Evolutionary conservation across 495 filamentous ascomycete species (phyloP).

Genomic region (Lophiotrema nucula): DNA sequence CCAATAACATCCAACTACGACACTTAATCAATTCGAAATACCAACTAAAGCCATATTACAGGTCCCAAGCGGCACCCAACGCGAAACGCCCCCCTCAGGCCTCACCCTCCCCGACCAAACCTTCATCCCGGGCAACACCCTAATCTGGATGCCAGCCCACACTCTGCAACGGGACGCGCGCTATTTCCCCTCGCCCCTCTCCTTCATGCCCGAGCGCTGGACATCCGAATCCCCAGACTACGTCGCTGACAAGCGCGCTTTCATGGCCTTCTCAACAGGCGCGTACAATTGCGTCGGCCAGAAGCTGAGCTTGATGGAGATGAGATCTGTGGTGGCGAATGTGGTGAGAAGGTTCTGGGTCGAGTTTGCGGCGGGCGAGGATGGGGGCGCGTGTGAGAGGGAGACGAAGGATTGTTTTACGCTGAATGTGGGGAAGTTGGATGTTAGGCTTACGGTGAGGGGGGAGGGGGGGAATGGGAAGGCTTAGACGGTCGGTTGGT

Average conservation of each 20-base stretch:
- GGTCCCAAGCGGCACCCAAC: conserved; percentile 19
- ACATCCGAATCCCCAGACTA: conserved; percentile 21
- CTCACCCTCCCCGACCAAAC: conserved; percentile 10
- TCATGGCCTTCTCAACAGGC: conserved; percentile 22
- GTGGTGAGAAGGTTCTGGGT: conserved; percentile 11
- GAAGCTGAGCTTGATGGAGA: conserved; percentile 23
- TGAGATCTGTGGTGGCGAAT: conserved; percentile 19
- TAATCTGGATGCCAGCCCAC: conserved; percentile 18
- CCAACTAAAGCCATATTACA: not conserved
- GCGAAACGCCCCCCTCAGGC: conserved; percentile 23
- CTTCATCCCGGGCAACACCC: conserved; percentile 21
- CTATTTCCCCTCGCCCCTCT: conserved; percentile 15
- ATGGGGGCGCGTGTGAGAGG: not conserved
- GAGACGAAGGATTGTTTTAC: conserved; percentile 25
- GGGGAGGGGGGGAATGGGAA: too few relatives aligned
- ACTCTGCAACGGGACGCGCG: conserved; percentile 9
- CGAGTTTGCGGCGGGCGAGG: conserved; percentile 8
- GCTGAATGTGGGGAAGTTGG: conserved; percentile 15
- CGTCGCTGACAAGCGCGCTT: conserved; percentile 26
- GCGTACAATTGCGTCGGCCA: conserved; percentile 20
- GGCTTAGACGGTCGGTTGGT: too few relatives aligned
- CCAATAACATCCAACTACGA: too few relatives aligned
- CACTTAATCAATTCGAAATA: too few relatives aligned
- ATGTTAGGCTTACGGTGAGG: conserved; percentile 15
- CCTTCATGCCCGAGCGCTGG: conserved; percentile 34